Percentiles rank a stretch among this genome's conserved stretches.
Evolutionary conservation across 2,329 filamentous ascomycete species (phyloP).

Genomic region (Eurotiales sp.): DNA sequence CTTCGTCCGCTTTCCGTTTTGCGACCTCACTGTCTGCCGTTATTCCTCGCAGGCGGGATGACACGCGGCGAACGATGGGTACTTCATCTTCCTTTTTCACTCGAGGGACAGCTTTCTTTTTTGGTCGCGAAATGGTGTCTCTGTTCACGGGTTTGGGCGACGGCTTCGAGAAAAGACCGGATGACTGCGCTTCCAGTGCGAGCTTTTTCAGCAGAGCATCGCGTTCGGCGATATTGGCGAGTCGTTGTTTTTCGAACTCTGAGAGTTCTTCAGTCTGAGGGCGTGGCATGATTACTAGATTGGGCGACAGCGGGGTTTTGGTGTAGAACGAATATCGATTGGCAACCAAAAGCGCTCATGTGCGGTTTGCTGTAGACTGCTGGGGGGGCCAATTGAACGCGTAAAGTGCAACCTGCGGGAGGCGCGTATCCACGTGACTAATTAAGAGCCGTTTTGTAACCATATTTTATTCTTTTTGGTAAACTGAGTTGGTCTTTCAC

Average conservation of each 20-base stretch:
- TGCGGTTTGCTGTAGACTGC: background rate
- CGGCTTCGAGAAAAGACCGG: slow-evolving; percentile 60
- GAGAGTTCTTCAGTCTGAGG: slow-evolving; percentile 57
- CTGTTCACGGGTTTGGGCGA: slow-evolving; percentile 28
- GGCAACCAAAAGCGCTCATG: background rate
- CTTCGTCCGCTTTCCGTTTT: slow-evolving; percentile 65
- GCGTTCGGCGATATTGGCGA: slow-evolving; percentile 83
- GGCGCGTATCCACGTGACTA: slow-evolving; percentile 24
- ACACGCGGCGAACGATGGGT: slow-evolving; percentile 54
- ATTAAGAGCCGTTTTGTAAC: slow-evolving; percentile 8
- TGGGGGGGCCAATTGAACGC: slow-evolving; percentile 16
- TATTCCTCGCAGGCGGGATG: slow-evolving; percentile 59
- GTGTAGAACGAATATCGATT: background rate
- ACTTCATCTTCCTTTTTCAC: slow-evolving; percentile 52
- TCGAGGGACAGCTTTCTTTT: slow-evolving; percentile 24
- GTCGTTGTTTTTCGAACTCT: slow-evolving; percentile 79
- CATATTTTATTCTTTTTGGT: too few species aligned
- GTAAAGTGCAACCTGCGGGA: slow-evolving; percentile 12
- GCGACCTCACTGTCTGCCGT: slow-evolving; percentile 64
- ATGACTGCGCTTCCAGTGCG: slow-evolving; percentile 62
- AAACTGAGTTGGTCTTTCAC: too few species aligned
- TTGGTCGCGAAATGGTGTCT: slow-evolving; percentile 21
- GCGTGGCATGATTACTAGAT: background rate
- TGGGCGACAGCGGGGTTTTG: background rate
- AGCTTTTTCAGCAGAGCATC: slow-evolving; percentile 78